phyloP scores from a whole-genome alignment of 257 asterid species.

The Penstemon eatonii region DNA sequence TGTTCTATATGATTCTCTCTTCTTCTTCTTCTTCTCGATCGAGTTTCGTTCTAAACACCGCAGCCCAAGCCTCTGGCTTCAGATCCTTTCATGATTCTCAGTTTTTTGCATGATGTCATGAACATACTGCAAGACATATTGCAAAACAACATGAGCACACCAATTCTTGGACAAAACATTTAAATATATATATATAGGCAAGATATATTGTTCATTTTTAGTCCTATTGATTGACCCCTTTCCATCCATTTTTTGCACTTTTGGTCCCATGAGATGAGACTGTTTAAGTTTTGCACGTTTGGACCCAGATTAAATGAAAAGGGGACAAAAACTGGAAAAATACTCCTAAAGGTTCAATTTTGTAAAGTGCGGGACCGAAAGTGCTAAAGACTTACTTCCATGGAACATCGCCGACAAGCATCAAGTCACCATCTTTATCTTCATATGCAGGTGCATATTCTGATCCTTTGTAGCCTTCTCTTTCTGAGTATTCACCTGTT shows the following conservation, averaged over 20 bases:
- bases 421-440: slow-evolving; percentile 89
- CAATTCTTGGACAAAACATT: background rate
- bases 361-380: too few relatives aligned
- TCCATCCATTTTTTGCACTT: too few relatives aligned
- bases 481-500: slow-evolving; percentile 72
- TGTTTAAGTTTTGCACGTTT: too few relatives aligned
- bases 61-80: slow-evolving; percentile 76
- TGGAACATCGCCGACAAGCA: slow-evolving; percentile 96
- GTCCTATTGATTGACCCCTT: too few relatives aligned
- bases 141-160: slow-evolving; percentile 24
- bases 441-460: slow-evolving; percentile 92
- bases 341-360: background rate
- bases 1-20: slow-evolving; percentile 25
- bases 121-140: slow-evolving; percentile 62
- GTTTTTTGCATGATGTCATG: slow-evolving; percentile 69
- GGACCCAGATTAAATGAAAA: too few relatives aligned
- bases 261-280: too few relatives aligned
- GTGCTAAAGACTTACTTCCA: slow-evolving; percentile 52
- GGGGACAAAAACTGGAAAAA: background rate
- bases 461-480: slow-evolving; percentile 87
- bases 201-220: too few relatives aligned
- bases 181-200: too few relatives aligned
- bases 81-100: slow-evolving; percentile 77
- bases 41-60: slow-evolving; percentile 34
- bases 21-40: slow-evolving; percentile 20